Evolutionary conservation across 345 rosid genomes (phyloP).

Genomic region (Boechera divaricarpa): DNA sequence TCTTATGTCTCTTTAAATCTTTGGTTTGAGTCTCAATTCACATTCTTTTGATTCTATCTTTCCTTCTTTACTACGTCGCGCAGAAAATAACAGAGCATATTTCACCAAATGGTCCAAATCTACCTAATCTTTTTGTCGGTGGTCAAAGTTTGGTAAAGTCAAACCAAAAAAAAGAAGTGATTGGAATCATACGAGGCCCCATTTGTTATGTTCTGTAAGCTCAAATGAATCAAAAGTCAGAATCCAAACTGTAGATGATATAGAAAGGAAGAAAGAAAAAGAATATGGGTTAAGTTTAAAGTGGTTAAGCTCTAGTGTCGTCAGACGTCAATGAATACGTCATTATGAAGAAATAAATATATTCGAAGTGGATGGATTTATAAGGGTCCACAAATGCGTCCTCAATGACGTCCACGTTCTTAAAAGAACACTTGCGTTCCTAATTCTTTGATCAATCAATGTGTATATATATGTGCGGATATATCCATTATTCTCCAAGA

Average conservation of each 20-base stretch:
- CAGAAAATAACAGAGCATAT: background rate
- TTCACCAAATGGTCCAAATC: background rate
- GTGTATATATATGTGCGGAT: background rate
- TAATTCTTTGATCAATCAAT: constrained; percentile 6
- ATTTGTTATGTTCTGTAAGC: background rate
- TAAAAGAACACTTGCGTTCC: background rate
- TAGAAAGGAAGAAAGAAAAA: background rate
- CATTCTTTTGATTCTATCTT: background rate
- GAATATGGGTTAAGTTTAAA: background rate
- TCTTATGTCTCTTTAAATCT: background rate
- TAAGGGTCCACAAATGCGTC: constrained; percentile 16
- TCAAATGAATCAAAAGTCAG: background rate
- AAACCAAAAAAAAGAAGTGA: background rate
- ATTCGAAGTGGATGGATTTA: background rate
- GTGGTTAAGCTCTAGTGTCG: constrained; percentile 12
- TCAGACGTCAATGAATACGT: constrained; percentile 41
- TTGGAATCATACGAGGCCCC: background rate
- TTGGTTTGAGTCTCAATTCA: background rate
- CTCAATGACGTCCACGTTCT: constrained; percentile 27
- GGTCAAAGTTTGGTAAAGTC: background rate
- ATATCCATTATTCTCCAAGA: constrained; percentile 8
- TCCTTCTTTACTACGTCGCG: background rate
- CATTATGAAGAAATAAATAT: background rate
- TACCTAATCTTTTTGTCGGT: background rate
- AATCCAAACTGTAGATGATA: constrained; percentile 13